Evolutionary conservation across 352 stramenopile species (phyloP), one percentile per base, ranked within the genome.

Genomic region (Globisporangium polare): DNA sequence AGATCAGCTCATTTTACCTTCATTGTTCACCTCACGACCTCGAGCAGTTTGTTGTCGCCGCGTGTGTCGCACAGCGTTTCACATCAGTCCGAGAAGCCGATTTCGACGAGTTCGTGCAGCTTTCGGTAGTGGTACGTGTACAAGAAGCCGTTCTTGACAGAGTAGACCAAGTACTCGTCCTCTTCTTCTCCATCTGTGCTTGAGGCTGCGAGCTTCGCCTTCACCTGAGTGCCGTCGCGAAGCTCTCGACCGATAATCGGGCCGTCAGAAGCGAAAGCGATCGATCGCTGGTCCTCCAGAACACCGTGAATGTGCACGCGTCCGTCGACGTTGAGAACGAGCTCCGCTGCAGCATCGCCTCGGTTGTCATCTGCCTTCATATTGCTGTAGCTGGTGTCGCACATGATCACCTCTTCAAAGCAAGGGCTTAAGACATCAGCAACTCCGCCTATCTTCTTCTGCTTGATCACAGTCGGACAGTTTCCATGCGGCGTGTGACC

Each of bases 341-440:
- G 66, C 37, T 96, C 78, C 0, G 83, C 81, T 2, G 88, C 81
- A 33, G 89, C 90, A 8, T 62, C 57, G 8, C 92, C 93, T 5
- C 93, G 83, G 43, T 94, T 96, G 55, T 97, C 88, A 18, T 60
- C 43, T 18, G 71, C 67, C 27, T 49, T 69, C 43, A 81, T 75
- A 65, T 97, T 86, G 45, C 90, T 95, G 66, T 96, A 98, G 50
- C 91, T 97, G 22, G 91, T 98, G 71, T 98, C 93, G 35, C 88
- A 95, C 67, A 95, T 96, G 60, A 97, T 78, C 9, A 97, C 81
- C 73, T 95, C 80, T 62, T 82, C 58, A 41, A 96, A 89, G 37
- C 45, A 64, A 24, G 66, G 64, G 39, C 5, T 41, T 8, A 15
- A 18, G 51, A 41, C 43, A 53, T 60, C 43, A 39, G 50, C 63